A percentile compares a stretch with the other conserved stretches of the same genome.
These are phyloP conservation scores for Leccinum subtestaceum DNA, from an alignment of 768 basidiomycete species.

Conservation along the genomic window DNA sequence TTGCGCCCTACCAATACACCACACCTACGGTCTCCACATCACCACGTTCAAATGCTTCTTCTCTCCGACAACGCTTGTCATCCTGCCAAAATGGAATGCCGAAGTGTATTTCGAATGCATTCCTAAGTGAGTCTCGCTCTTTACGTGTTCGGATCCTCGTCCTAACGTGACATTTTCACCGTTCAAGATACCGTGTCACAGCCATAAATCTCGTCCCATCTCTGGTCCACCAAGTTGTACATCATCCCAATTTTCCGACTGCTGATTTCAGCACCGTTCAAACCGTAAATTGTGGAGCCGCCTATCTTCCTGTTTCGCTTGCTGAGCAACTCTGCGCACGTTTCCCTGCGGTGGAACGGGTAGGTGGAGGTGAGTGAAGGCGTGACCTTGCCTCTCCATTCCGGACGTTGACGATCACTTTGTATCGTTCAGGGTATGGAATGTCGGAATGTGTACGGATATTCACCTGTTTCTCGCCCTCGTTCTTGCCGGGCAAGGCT, in stretches of 20 bases:
- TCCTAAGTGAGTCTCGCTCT: slow-evolving; percentile 46
- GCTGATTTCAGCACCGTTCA: slow-evolving; percentile 54
- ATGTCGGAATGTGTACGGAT: slow-evolving; percentile 63
- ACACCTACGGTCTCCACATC: slow-evolving; percentile 59
- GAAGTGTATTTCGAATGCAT: slow-evolving; percentile 50
- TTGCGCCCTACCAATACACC: slow-evolving; percentile 66
- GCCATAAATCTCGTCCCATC: slow-evolving; percentile 57
- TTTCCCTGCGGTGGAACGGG: slow-evolving; percentile 32
- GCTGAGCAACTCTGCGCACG: slow-evolving; percentile 39
- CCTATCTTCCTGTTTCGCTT: slow-evolving; percentile 62
- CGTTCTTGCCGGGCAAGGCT: neutral
- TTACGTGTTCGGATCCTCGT: neutral
- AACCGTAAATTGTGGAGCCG: slow-evolving; percentile 52
- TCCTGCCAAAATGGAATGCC: slow-evolving; percentile 62
- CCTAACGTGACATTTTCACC: neutral
- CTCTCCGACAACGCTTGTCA: slow-evolving; percentile 44
- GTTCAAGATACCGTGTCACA: slow-evolving; percentile 52
- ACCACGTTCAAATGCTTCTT: slow-evolving; percentile 49
- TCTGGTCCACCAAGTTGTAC: slow-evolving; percentile 60
- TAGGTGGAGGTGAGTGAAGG: slow-evolving; percentile 45
- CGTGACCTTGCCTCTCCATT: neutral
- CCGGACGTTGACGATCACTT: slow-evolving; percentile 3
- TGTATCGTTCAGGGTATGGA: slow-evolving; percentile 53
- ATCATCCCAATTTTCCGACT: slow-evolving; percentile 44
- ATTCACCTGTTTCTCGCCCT: neutral